These are phyloP conservation scores for Tardiomyces depauwii DNA, from an alignment of 1,139 yeast genomes.

Conservation along the genomic window DNA sequence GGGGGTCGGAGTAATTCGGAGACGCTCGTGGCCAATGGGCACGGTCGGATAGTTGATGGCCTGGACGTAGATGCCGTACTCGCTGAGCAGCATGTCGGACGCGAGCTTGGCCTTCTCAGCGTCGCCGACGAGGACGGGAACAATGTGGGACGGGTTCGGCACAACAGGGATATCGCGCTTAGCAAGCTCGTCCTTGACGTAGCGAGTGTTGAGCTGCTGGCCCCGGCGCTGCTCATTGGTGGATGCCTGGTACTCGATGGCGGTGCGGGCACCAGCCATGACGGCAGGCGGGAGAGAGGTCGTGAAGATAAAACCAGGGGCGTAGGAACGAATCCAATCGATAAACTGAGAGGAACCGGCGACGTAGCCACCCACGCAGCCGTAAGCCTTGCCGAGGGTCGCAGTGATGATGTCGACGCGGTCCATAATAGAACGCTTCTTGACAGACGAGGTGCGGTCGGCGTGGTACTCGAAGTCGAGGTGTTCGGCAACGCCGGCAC, in stretches of 20 bases:
- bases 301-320: constrained; percentile 96
- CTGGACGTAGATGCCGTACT: constrained; percentile 87
- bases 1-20: constrained; percentile 96
- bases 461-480: constrained; percentile 74
- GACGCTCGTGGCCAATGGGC: constrained; percentile 88
- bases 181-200: constrained; percentile 64
- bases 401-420: constrained; percentile 95
- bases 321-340: constrained; percentile 93
- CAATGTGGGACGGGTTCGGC: constrained; percentile 96
- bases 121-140: constrained; percentile 89
- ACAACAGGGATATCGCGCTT: constrained; percentile 83
- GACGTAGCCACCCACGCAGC: constrained; percentile 94
- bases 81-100: constrained; percentile 73
- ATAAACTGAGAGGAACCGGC: constrained; percentile 77
- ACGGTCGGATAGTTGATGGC: constrained; percentile 98
- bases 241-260: constrained; percentile 74
- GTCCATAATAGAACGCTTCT: constrained; percentile 54
- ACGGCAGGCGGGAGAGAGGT: constrained; percentile 95
- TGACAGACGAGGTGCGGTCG: constrained; percentile 35
- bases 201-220: constrained; percentile 79
- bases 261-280: constrained; percentile 89
- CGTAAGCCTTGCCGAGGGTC: constrained; percentile 93
- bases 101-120: constrained; percentile 89
- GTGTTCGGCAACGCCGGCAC: constrained; percentile 99
- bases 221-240: constrained; percentile 67